Evolutionary conservation across 805 yeast genomes (phyloP).

Genomic region (Starmerella khaoyaiensis): DNA sequence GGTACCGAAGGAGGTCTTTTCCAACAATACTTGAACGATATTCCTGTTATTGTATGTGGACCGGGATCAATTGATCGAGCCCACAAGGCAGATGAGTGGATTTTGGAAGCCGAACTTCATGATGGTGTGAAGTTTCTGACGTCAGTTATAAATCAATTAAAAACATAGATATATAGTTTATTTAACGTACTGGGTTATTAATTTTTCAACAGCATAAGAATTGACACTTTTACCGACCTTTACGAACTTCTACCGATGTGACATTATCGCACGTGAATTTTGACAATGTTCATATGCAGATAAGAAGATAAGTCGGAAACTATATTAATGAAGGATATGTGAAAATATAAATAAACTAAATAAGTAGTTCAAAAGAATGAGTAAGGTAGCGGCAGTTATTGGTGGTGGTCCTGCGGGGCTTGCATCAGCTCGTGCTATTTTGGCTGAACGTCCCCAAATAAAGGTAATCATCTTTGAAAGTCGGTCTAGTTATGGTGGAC

Average conservation of each 20-base stretch:
- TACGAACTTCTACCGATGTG: too few relatives aligned
- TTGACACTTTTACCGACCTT: too few relatives aligned
- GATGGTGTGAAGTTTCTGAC: constrained; percentile 1
- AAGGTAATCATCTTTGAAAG: constrained; percentile 48
- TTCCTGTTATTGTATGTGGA: constrained; percentile 18
- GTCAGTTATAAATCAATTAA: not conserved
- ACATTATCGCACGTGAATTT: too few relatives aligned
- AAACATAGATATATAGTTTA: too few relatives aligned
- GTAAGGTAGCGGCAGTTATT: constrained; percentile 40
- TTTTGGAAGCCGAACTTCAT: constrained; percentile 9
- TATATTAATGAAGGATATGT: too few relatives aligned
- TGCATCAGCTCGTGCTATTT: constrained; percentile 51
- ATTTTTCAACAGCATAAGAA: too few relatives aligned
- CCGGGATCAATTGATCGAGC: constrained; percentile 19
- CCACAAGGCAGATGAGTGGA: constrained; percentile 19
- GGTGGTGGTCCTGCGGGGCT: constrained; percentile 74
- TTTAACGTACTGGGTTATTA: too few relatives aligned
- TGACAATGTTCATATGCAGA: too few relatives aligned
- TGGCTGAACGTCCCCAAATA: constrained; percentile 35
- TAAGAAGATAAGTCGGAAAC: too few relatives aligned
- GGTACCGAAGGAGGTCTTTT: constrained; percentile 20
- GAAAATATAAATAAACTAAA: not conserved
- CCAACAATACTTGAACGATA: constrained; percentile 9
- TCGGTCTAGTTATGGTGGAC: constrained; percentile 48
- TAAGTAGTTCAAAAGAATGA: constrained; percentile 1